phyloP scores from a whole-genome alignment of 192 early-diverging fungal genomes.

The Coemansia sp. region DNA sequence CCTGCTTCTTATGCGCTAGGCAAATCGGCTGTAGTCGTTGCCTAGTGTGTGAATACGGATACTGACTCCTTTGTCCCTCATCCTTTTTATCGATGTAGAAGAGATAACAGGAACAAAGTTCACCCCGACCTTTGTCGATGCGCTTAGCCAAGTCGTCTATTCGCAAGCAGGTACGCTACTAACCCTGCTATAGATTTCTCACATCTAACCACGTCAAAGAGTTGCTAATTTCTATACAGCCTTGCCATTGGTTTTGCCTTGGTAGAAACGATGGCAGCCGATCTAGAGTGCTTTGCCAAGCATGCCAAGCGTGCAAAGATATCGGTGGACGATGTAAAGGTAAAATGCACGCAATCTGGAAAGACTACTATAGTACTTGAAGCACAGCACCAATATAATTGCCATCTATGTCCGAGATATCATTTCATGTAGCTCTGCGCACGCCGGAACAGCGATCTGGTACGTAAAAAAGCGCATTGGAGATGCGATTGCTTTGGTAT shows the following conservation, averaged over 20 bases:
- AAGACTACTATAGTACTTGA: not conserved
- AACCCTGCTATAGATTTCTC: not conserved
- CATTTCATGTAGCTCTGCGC: slow-evolving; percentile 32
- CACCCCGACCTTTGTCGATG: slow-evolving; percentile 42
- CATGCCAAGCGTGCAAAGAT: slow-evolving; percentile 51
- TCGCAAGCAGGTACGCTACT: slow-evolving; percentile 30
- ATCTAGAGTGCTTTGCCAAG: slow-evolving; percentile 52
- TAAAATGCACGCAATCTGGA: not conserved
- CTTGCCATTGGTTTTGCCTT: not conserved
- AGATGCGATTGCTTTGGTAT: not conserved
- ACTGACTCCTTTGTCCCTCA: slow-evolving; percentile 6
- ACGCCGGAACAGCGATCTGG: slow-evolving; percentile 32
- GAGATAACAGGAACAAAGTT: slow-evolving; percentile 12
- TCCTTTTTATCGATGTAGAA: slow-evolving; percentile 20
- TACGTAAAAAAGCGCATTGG: slow-evolving; percentile 3
- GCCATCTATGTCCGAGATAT: not conserved
- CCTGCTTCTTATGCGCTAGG: not conserved
- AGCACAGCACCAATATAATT: not conserved
- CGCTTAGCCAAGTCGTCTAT: slow-evolving; percentile 41
- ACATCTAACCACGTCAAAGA: not conserved
- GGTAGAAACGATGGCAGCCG: slow-evolving; percentile 36
- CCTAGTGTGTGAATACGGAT: not conserved
- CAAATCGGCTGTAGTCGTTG: not conserved
- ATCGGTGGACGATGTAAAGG: slow-evolving; percentile 47
- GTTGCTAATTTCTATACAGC: not conserved